Conservation (phyloP, 129 eudicot genomes). For the Dittrichia graveolens region DNA sequence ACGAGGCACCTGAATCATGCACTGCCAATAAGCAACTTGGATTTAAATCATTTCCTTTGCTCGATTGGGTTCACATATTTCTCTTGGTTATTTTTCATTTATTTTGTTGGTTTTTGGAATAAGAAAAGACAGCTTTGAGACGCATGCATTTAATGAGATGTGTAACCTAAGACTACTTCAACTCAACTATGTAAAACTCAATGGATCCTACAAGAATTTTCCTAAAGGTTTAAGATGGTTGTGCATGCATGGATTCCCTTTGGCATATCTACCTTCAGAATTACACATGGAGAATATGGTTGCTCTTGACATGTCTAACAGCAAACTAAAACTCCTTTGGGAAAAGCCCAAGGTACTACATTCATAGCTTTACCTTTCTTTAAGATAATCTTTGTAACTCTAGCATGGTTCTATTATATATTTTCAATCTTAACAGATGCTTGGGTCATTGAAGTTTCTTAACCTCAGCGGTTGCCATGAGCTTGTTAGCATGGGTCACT, state of each 20-base stretch:
- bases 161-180: too few relatives aligned
- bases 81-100: not conserved
- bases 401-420: not conserved
- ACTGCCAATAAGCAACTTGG: not conserved
- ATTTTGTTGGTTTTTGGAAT: not conserved
- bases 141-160: slow-evolving; percentile 29
- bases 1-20: not conserved
- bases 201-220: too few relatives aligned
- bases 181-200: too few relatives aligned
- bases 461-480: slow-evolving; percentile 7
- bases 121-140: not conserved
- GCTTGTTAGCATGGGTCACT: slow-evolving; percentile 18
- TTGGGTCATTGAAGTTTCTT: slow-evolving; percentile 30
- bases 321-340: slow-evolving; percentile 8
- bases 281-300: slow-evolving; percentile 24
- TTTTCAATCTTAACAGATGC: slow-evolving; percentile 17
- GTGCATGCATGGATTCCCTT: too few relatives aligned
- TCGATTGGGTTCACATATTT: not conserved
- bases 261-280: slow-evolving; percentile 25
- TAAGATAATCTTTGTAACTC: not conserved
- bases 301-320: slow-evolving; percentile 24
- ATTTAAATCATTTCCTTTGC: not conserved
- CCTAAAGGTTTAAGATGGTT: too few relatives aligned
- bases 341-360: slow-evolving; percentile 14
- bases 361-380: not conserved